phyloP scores from a whole-genome alignment of 331 rosid genomes.

The Quercus phellos region DNA sequence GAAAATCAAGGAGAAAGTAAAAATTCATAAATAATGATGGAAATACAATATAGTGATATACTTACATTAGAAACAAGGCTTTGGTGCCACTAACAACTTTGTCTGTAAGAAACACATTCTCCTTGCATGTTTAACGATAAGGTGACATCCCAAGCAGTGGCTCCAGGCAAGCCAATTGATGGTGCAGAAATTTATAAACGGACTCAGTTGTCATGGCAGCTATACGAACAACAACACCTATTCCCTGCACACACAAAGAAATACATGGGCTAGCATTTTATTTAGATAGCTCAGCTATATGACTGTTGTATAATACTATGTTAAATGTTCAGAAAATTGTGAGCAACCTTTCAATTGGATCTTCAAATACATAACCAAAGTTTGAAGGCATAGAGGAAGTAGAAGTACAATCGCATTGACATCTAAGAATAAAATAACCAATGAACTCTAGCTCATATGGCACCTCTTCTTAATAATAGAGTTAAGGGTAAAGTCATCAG shows the following conservation, averaged over 20 bases:
- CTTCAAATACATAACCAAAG: not conserved
- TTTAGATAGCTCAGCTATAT: constrained; percentile 6
- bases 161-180: constrained; percentile 71
- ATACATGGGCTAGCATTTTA: not conserved
- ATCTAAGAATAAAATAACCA: not conserved
- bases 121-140: constrained; percentile 37
- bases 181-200: constrained; percentile 62
- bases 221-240: constrained; percentile 70
- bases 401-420: not conserved
- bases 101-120: not conserved
- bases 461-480: not conserved
- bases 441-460: not conserved
- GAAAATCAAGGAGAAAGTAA: not conserved
- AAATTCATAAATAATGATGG: not conserved
- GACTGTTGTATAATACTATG: not conserved
- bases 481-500: not conserved
- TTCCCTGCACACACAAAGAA: constrained; percentile 41
- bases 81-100: not conserved
- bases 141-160: constrained; percentile 71
- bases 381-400: not conserved
- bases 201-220: constrained; percentile 86
- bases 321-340: not conserved
- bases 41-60: too few relatives aligned
- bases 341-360: not conserved
- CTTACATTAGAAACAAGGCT: not conserved